phyloP scores from a whole-genome alignment of 2,329 filamentous ascomycete genomes.

The Aspergillus spinulosporus region DNA sequence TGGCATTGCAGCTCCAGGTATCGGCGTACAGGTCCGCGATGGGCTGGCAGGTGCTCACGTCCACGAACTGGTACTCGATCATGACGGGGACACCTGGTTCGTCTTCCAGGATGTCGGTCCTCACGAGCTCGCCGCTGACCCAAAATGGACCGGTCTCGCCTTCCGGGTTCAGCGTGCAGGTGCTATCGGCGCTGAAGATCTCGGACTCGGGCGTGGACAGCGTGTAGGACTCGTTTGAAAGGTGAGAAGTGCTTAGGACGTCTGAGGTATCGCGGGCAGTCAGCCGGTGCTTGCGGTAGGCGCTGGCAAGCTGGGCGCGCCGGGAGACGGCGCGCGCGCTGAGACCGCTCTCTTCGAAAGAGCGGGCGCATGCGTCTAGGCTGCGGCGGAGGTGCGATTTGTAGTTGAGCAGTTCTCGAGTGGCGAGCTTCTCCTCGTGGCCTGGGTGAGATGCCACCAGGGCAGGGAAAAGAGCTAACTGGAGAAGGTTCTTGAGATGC shows the following conservation, averaged over 20 bases:
- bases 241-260: slow-evolving; percentile 40
- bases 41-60: slow-evolving; percentile 43
- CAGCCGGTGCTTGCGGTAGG: slow-evolving; percentile 21
- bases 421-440: slow-evolving; percentile 11
- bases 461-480: neutral
- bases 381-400: slow-evolving; percentile 22
- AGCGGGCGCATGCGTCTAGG: slow-evolving; percentile 24
- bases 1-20: slow-evolving; percentile 41
- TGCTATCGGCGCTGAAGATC: slow-evolving; percentile 25
- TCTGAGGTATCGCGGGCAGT: slow-evolving; percentile 35
- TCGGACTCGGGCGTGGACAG: slow-evolving; percentile 22
- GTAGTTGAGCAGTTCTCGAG: slow-evolving; percentile 20
- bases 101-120: slow-evolving; percentile 38
- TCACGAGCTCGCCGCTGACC: slow-evolving; percentile 41
- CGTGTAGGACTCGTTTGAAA: slow-evolving; percentile 31
- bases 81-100: slow-evolving; percentile 40
- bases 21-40: slow-evolving; percentile 36
- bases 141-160: slow-evolving; percentile 52
- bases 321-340: slow-evolving; percentile 27
- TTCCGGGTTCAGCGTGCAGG: slow-evolving; percentile 53
- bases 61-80: slow-evolving; percentile 43
- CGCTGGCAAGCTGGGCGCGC: slow-evolving; percentile 22
- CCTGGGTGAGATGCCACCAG: neutral
- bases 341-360: slow-evolving; percentile 25
- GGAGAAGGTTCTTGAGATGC: neutral